Base-by-base conservation (phyloP, 2,329 filamentous ascomycete genomes). In the Apiospora kogelbergensis region DNA sequence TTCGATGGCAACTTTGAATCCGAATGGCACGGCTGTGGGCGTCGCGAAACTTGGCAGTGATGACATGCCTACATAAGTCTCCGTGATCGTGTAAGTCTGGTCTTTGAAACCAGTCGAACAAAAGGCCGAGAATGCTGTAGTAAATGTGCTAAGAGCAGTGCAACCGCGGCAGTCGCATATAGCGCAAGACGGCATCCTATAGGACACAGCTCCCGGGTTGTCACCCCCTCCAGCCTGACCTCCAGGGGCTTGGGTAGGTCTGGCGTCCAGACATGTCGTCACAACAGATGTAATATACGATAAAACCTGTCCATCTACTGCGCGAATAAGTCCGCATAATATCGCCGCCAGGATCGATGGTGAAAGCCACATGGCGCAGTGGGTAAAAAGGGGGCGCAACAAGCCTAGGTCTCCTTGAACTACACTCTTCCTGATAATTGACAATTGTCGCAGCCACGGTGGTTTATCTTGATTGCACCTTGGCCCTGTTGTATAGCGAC, bases 41-140 rank as follows among this genome's bases (percentile, higher is more conserved):
- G 63, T 44, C 41, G 65, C 70, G 63, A 73, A 74, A 13, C 6
- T 22, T 20, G 72, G 73, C 24, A 74, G 70, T 20, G 71, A 64
- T 11, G 72, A 74, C 26, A 73, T 48, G 41, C 72, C 72, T 15
- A 73, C 60, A 45, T 74, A 74, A 33, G 73, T 73, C 70, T 74
- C 73, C 9, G 72, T 70, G 40, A 74, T 64, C 10, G 72, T 72
- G 65, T 74, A 74, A 5, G 66, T 63, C 41, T 72, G 71, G 7
- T 37, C 46, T 17, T 41, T 66, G 33, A 70, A 30, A 7, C 70
- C 72, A 6, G 63, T 60, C 6, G 72, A 57, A 33, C 65, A 67
- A 48, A 73, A 70, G n/a, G 65, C 67, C 3, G 66, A 15, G 60
- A 70, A 72, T 2, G 70, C 44, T 2, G 72, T 73, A 17, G 68